phyloP scores from a whole-genome alignment of 1,139 yeast species.

The Debaryomyces nepalensis region DNA sequence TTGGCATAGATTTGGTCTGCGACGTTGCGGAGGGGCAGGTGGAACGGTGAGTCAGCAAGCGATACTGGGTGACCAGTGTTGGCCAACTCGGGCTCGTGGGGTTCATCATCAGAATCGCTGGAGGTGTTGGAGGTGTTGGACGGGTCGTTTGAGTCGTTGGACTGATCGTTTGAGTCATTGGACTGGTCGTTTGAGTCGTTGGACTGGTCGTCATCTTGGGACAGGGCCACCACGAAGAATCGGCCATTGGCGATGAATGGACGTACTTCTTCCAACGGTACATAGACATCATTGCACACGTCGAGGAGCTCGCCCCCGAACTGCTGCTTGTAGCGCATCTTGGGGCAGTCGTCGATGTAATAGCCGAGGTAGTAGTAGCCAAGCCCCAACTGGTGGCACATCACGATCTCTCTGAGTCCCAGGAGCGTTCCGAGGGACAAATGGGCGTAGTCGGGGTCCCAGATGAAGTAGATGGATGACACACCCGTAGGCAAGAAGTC shows the following conservation, averaged over 20 bases:
- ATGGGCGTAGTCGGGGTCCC: slow-evolving; percentile 81
- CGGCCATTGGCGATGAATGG: slow-evolving; percentile 41
- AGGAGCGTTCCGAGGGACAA: slow-evolving; percentile 79
- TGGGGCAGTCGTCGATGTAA: slow-evolving; percentile 75
- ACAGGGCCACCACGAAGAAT: slow-evolving; percentile 47
- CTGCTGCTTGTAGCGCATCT: slow-evolving; percentile 81
- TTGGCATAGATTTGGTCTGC: slow-evolving; percentile 43
- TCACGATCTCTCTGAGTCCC: slow-evolving; percentile 69
- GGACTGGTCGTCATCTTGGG: no score
- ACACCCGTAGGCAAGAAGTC: slow-evolving; percentile 79
- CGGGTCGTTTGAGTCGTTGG: slow-evolving; percentile 13
- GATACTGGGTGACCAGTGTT: slow-evolving; percentile 23
- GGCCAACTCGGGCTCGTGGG: slow-evolving; percentile 23
- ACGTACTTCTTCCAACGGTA: slow-evolving; percentile 43
- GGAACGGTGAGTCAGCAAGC: slow-evolving; percentile 18
- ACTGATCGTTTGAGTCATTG: no score
- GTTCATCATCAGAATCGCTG: slow-evolving; percentile 4
- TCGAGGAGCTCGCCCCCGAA: slow-evolving; percentile 78
- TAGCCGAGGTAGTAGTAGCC: slow-evolving; percentile 74
- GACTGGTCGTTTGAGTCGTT: slow-evolving; percentile 13
- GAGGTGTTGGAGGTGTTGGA: no score
- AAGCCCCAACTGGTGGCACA: slow-evolving; percentile 47
- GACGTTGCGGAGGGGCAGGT: slow-evolving; percentile 28
- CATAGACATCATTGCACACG: slow-evolving; percentile 49
- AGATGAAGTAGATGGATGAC: slow-evolving; percentile 84